phyloP scores from a whole-genome alignment of 495 filamentous ascomycete species.

The Parachaetomium inaequale region DNA sequence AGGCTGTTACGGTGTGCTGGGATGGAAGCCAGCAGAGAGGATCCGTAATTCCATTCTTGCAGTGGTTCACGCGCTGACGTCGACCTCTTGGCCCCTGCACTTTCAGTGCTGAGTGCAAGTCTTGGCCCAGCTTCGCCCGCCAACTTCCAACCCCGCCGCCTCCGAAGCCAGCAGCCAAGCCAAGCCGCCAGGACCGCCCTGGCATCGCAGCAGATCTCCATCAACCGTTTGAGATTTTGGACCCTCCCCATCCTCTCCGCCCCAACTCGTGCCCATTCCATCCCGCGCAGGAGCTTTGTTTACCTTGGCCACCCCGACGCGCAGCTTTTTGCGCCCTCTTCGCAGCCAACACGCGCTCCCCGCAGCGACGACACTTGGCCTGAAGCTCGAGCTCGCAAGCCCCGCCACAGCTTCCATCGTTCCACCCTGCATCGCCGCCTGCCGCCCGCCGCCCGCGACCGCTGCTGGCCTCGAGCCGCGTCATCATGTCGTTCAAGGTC shows the following conservation, averaged over 20 bases:
- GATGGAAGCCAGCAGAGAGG: neutral
- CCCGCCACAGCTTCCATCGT: constrained; percentile 10
- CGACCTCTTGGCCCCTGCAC: constrained; percentile 13
- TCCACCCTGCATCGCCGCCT: neutral
- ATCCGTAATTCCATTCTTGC: too few relatives aligned
- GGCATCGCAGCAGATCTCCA: constrained; percentile 23
- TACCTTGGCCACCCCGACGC: neutral
- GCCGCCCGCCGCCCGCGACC: neutral
- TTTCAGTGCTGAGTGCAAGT: neutral
- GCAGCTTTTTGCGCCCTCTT: neutral
- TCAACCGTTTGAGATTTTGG: constrained; percentile 29
- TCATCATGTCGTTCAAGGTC: constrained; percentile 83
- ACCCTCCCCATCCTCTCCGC: constrained; percentile 13
- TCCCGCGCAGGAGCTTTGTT: constrained; percentile 5
- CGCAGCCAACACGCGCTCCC: neutral
- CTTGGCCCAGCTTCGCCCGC: constrained; percentile 16
- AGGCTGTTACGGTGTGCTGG: neutral
- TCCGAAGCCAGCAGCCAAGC: constrained; percentile 5
- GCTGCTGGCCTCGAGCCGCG: constrained; percentile 18
- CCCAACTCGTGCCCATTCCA: neutral
- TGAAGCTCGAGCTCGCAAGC: constrained; percentile 16
- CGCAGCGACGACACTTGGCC: neutral
- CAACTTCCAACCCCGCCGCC: neutral
- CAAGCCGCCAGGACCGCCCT: constrained; percentile 21
- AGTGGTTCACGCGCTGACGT: constrained; percentile 45